Evolutionary conservation across 2,329 filamentous ascomycete species (phyloP), one percentile per base, ranked within the genome.

Genomic region (Talaromyces islandicus): DNA sequence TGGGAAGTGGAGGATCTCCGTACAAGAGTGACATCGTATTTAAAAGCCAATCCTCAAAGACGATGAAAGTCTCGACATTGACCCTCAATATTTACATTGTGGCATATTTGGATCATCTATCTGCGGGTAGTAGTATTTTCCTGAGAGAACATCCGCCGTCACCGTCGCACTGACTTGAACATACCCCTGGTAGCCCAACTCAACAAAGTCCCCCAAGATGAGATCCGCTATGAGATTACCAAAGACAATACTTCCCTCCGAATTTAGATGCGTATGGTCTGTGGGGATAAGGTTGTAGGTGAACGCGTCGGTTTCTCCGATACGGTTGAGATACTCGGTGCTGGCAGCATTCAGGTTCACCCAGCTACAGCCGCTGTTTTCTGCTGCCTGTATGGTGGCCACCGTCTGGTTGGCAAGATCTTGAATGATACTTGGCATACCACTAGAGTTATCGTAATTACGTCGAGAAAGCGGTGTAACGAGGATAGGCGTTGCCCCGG

Each of bases 401-500:
- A n/a, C 50, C 7, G 27, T 43, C 43, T 57, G 55, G 6, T 57
- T 46, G 32, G 55, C 29, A 25, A 57, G 55, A 7, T 57, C 55
- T 27, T 46, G 17, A 38, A 50, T 4, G 50, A 43, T 24, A 57
- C 12, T n/a, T 38, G 35, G 17, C 5, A 17, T n/a, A n/a, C 55
- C 43, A 12, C 43, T 50, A 12, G 55, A 57, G 12, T 57, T 57
- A 3, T 38, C 35, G 32, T 50, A 51, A 32, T 57, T 57, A 17
- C 55, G 55, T 14, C 55, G 55, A 17, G 55, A 57, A 32, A 57
- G n/a, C 7, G 55, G 55, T 1, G 55, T 57, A 12, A 57, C 55
- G 2, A 57, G 29, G 14, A 57, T 50, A n/a, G 55, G 55, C 11
- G 43, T 50, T 25, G 41, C 55, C 24, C 55, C 55, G 7, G 25